These are phyloP conservation scores for Rhizopus sp. DNA, from an alignment of 371 early-diverging fungal genomes.

Conservation along the genomic window DNA sequence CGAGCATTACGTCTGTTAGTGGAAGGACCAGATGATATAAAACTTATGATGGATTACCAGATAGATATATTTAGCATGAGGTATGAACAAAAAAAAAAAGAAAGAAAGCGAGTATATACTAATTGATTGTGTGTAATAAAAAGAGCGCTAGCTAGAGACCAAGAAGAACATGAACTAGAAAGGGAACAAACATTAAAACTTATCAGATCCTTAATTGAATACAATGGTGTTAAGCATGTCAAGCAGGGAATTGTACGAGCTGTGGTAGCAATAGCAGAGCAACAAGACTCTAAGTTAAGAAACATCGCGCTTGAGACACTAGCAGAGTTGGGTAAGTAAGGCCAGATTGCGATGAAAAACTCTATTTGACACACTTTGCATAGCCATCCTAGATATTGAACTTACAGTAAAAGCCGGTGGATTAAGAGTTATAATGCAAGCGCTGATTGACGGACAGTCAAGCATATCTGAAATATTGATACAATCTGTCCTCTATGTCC, in stretches of 20 bases:
- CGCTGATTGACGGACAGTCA: constrained; percentile 73
- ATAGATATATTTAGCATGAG: constrained; percentile 69
- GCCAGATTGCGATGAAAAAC: not conserved
- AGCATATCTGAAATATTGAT: constrained; percentile 68
- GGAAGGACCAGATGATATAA: constrained; percentile 41
- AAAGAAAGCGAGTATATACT: not conserved
- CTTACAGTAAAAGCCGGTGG: constrained; percentile 72
- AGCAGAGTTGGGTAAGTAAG: constrained; percentile 70
- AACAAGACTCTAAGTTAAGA: constrained; percentile 73
- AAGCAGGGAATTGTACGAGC: constrained; percentile 72
- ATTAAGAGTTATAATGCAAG: constrained; percentile 66
- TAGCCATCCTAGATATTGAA: constrained; percentile 59
- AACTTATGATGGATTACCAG: constrained; percentile 53
- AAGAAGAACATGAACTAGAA: constrained; percentile 66
- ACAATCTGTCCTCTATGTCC: constrained; percentile 66
- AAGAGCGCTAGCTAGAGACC: constrained; percentile 67
- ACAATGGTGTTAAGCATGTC: constrained; percentile 60
- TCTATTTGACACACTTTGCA: not conserved
- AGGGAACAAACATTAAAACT: constrained; percentile 78
- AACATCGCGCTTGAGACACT: constrained; percentile 77
- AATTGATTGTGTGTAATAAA: not conserved
- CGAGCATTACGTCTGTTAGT: constrained; percentile 61
- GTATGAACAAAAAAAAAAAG: constrained; percentile 26
- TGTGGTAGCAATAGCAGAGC: constrained; percentile 79
- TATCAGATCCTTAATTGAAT: constrained; percentile 68